These are phyloP conservation scores for Pezicula rhizophila DNA, from an alignment of 2,329 filamentous ascomycete genomes.

Conservation along the genomic window DNA sequence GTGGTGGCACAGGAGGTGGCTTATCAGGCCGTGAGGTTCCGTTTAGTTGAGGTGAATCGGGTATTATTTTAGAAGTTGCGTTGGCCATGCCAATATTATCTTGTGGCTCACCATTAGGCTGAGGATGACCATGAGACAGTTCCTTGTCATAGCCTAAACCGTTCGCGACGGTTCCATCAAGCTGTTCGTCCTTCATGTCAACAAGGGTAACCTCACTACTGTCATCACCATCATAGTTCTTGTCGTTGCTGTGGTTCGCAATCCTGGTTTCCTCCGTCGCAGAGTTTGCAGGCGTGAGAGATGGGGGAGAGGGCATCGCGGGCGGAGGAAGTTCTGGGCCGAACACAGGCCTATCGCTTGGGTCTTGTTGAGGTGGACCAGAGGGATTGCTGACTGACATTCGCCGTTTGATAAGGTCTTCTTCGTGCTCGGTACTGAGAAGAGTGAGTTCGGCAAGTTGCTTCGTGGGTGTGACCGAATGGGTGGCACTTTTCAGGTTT, in stretches of 20 bases:
- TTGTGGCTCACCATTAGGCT: slow-evolving; percentile 1
- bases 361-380: slow-evolving; percentile 20
- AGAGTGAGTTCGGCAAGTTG: slow-evolving; percentile 77
- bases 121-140: neutral
- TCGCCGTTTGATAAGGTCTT: slow-evolving; percentile 35
- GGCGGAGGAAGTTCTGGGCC: slow-evolving; percentile 22
- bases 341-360: slow-evolving; percentile 18
- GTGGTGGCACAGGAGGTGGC: slow-evolving; percentile 27
- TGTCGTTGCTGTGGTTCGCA: slow-evolving; percentile 20
- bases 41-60: slow-evolving; percentile 7
- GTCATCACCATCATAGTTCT: slow-evolving; percentile 20
- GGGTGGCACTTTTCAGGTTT: slow-evolving; percentile 58
- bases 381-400: slow-evolving; percentile 35
- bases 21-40: slow-evolving; percentile 19
- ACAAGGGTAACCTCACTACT: slow-evolving; percentile 34
- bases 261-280: slow-evolving; percentile 24
- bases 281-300: slow-evolving; percentile 6
- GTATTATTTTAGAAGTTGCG: slow-evolving; percentile 20
- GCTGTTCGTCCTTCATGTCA: slow-evolving; percentile 16
- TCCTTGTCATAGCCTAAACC: too few relatives aligned
- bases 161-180: slow-evolving; percentile 14
- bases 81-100: slow-evolving; percentile 29
- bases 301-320: slow-evolving; percentile 5
- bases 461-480: slow-evolving; percentile 64
- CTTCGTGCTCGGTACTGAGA: slow-evolving; percentile 51